Percentiles rank a stretch among this genome's conserved stretches.
Conservation (phyloP, 495 filamentous ascomycete species). For the Pseudevernia furfuracea region DNA sequence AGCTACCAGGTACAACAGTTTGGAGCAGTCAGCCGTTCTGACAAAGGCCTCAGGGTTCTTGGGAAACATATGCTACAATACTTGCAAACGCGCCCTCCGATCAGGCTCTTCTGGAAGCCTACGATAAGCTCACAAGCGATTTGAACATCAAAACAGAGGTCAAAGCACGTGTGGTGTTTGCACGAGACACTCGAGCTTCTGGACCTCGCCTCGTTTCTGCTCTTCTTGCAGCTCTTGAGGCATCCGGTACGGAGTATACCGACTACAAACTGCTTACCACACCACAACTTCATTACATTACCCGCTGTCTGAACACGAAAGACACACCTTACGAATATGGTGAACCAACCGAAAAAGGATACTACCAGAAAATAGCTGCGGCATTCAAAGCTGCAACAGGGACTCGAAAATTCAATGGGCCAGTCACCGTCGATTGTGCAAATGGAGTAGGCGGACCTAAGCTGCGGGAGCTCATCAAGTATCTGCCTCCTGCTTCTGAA, state of each 20-base stretch:
- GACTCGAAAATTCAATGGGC: slow-evolving; percentile 60
- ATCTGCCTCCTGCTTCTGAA: slow-evolving; percentile 56
- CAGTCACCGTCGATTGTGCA: slow-evolving; percentile 84
- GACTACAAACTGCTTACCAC: slow-evolving; percentile 89
- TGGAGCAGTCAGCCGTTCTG: neutral
- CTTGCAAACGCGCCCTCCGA: slow-evolving; percentile 78
- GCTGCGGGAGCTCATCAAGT: slow-evolving; percentile 76
- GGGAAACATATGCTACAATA: slow-evolving; percentile 80
- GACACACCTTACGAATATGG: slow-evolving; percentile 77
- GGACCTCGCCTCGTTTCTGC: slow-evolving; percentile 73
- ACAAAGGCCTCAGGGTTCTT: slow-evolving; percentile 49
- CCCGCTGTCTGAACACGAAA: slow-evolving; percentile 87
- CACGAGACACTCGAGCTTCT: slow-evolving; percentile 86
- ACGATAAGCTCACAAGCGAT: slow-evolving; percentile 60
- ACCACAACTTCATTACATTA: slow-evolving; percentile 92
- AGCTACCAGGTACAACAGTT: neutral
- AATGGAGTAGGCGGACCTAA: slow-evolving; percentile 96
- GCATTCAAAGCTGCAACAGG: slow-evolving; percentile 77
- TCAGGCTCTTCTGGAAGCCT: slow-evolving; percentile 63
- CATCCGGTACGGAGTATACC: slow-evolving; percentile 59
- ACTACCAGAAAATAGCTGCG: slow-evolving; percentile 81
- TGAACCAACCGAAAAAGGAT: slow-evolving; percentile 78
- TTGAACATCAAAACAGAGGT: slow-evolving; percentile 65
- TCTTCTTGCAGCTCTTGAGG: slow-evolving; percentile 67
- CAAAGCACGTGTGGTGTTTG: slow-evolving; percentile 76